Percentiles rank a stretch among this genome's conserved stretches.
Conservation (phyloP, 768 basidiomycete species). For the Agrocybe pediades region DNA sequence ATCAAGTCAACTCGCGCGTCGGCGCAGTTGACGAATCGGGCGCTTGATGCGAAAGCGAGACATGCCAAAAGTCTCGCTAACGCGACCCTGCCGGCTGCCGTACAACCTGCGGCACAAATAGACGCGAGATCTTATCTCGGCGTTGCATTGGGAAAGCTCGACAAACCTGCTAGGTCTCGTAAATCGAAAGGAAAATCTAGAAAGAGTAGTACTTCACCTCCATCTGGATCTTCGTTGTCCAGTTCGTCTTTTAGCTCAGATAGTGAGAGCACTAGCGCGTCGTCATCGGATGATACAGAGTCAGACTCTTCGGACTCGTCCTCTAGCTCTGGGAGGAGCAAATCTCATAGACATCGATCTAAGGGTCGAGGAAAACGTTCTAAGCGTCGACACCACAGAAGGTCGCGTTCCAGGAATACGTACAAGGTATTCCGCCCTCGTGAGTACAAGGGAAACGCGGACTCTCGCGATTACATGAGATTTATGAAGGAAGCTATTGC, state of each 20-base stretch:
- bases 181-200: background rate
- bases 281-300: background rate
- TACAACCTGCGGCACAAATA: slow-evolving; percentile 6
- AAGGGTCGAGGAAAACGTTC: background rate
- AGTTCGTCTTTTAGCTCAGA: slow-evolving; percentile 2
- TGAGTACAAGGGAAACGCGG: slow-evolving; percentile 11
- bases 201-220: background rate
- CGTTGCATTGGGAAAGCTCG: slow-evolving; percentile 1
- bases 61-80: background rate
- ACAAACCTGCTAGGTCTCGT: background rate
- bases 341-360: background rate
- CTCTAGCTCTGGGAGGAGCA: background rate
- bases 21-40: background rate
- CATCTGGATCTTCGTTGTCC: background rate
- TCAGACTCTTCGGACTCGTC: background rate
- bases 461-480: slow-evolving; percentile 3
- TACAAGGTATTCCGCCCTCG: background rate
- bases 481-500: slow-evolving; percentile 13
- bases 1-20: no score
- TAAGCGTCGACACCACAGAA: background rate
- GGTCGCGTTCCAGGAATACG: background rate
- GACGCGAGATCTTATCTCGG: slow-evolving; percentile 6
- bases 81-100: background rate
- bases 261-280: background rate
- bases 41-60: background rate